These are phyloP conservation scores for Coccomyxa subellipsoidea DNA, from an alignment of 163 green algal species.

Conservation along the genomic window DNA sequence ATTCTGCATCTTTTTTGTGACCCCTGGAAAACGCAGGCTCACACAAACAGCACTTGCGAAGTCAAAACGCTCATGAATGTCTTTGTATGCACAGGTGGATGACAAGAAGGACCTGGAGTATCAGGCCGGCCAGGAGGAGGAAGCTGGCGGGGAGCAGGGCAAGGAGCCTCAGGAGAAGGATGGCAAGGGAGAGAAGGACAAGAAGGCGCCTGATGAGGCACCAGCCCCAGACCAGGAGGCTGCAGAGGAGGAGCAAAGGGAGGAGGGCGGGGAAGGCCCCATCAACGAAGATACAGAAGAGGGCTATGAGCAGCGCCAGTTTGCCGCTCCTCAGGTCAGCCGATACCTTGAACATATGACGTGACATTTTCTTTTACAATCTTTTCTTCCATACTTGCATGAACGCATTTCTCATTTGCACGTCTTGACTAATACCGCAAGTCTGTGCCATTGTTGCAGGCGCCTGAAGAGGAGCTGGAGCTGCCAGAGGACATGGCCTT, in stretches of 20 bases:
- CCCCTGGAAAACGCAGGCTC: too few relatives aligned
- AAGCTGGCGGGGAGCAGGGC: conserved; percentile 25
- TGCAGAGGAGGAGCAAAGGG: not conserved
- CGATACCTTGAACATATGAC: not conserved
- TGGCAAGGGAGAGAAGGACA: conserved; percentile 28
- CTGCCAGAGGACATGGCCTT: conserved; percentile 81
- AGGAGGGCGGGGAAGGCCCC: conserved; percentile 12
- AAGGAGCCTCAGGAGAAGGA: conserved; percentile 28
- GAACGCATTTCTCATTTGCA: too few relatives aligned
- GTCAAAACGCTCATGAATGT: too few relatives aligned
- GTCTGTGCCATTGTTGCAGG: conserved; percentile 35
- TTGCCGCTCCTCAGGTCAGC: conserved; percentile 34
- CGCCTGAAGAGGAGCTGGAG: conserved; percentile 65
- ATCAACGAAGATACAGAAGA: conserved; percentile 56
- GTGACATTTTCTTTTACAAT: too few relatives aligned
- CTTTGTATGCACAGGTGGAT: conserved; percentile 52
- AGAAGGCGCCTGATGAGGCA: conserved; percentile 12
- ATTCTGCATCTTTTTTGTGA: too few relatives aligned
- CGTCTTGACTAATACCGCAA: not conserved
- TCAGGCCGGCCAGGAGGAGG: conserved; percentile 43
- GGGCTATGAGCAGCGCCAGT: conserved; percentile 43
- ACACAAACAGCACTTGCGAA: not conserved
- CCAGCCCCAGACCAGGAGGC: not conserved
- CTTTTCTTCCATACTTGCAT: too few relatives aligned
- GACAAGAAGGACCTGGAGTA: conserved; percentile 86